These are phyloP conservation scores for Drechslerella stenobrocha DNA, from an alignment of 2,329 filamentous ascomycete species.

Conservation along the genomic window DNA sequence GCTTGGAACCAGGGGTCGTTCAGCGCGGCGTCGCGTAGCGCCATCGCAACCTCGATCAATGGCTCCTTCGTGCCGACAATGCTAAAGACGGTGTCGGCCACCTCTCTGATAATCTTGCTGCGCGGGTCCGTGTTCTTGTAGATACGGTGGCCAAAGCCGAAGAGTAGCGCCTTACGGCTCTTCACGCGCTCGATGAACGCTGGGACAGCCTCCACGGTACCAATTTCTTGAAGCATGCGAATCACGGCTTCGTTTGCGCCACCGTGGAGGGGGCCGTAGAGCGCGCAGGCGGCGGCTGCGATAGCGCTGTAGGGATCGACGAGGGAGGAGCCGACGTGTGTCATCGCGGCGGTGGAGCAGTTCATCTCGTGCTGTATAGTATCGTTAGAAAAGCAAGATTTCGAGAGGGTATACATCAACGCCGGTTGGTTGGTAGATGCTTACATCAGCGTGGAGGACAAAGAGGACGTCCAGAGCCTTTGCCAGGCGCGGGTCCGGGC, in stretches of 20 bases:
- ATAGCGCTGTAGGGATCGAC: constrained; percentile 63
- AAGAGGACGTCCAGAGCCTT: constrained; percentile 62
- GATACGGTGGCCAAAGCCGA: constrained; percentile 63
- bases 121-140: constrained; percentile 63
- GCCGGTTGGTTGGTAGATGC: too few species aligned
- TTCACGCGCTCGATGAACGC: constrained; percentile 61
- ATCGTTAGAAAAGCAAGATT: neutral
- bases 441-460: constrained; percentile 61
- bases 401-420: neutral
- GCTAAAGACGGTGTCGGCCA: constrained; percentile 60
- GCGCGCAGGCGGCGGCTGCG: constrained; percentile 61
- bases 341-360: constrained; percentile 62
- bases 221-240: constrained; percentile 62
- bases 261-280: constrained; percentile 64
- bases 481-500: constrained; percentile 60
- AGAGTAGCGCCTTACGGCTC: constrained; percentile 60
- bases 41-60: constrained; percentile 60
- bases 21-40: constrained; percentile 56
- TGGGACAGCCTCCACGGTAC: constrained; percentile 60
- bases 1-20: constrained; percentile 57
- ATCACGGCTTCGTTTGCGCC: constrained; percentile 65
- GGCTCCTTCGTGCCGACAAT: constrained; percentile 60
- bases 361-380: constrained; percentile 62
- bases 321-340: constrained; percentile 63
- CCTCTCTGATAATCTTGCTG: constrained; percentile 59